Percentiles rank a stretch among this genome's conserved stretches.
phyloP scores from a whole-genome alignment of 164 flowering plant species.

The Annona cherimola region DNA sequence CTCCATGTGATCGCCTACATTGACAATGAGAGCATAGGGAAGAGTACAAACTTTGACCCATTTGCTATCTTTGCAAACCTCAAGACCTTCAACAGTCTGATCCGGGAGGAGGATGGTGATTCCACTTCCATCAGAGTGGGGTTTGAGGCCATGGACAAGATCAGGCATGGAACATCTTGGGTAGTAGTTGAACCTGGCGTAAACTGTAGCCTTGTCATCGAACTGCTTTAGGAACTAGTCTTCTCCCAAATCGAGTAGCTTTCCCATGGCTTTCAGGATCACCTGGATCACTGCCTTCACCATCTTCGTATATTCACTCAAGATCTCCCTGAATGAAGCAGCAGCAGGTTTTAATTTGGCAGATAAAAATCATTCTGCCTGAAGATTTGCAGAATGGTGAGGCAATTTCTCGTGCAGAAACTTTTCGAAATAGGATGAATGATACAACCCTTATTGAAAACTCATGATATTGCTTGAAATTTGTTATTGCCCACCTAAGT shows the following conservation, averaged over 20 bases:
- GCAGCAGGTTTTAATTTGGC: no score
- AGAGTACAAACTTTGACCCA: slow-evolving; percentile 28
- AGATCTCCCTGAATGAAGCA: slow-evolving; percentile 18
- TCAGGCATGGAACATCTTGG: slow-evolving; percentile 42
- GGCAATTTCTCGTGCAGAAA: no score
- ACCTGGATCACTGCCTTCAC: slow-evolving; percentile 8
- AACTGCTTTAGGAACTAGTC: slow-evolving; percentile 22
- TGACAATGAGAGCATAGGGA: slow-evolving; percentile 5
- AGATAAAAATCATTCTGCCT: no score
- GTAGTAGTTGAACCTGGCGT: slow-evolving; percentile 35
- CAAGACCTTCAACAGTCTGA: slow-evolving; percentile 38
- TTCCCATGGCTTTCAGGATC: slow-evolving; percentile 29
- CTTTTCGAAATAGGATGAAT: no score
- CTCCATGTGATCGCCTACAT: slow-evolving; percentile 12
- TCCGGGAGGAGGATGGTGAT: slow-evolving; percentile 36
- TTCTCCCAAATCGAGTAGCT: slow-evolving; percentile 28
- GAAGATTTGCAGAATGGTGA: no score
- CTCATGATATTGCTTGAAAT: no score
- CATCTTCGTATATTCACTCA: slow-evolving; percentile 28
- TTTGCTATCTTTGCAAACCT: slow-evolving; percentile 22
- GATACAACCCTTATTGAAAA: no score
- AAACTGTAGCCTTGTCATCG: slow-evolving; percentile 13
- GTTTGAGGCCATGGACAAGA: slow-evolving; percentile 28
- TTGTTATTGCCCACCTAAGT: no score
- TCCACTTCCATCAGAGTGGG: slow-evolving; percentile 34